These are phyloP conservation scores for Endocalyx cinctus DNA, from an alignment of 2,329 filamentous ascomycete genomes.

Conservation along the genomic window DNA sequence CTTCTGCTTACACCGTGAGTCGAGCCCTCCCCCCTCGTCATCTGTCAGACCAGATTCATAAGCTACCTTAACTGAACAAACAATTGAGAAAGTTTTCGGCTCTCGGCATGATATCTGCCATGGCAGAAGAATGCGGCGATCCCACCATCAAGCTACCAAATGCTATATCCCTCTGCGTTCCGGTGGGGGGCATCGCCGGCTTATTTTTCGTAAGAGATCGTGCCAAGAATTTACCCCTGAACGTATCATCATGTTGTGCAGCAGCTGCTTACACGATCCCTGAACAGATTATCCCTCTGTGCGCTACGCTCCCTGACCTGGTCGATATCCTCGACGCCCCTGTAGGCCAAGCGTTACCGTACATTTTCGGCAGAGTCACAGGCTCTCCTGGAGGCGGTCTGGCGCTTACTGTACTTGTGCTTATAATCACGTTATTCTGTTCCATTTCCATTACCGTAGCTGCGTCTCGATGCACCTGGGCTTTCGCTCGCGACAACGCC, in stretches of 20 bases:
- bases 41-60: neutral
- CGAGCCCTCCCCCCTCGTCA: neutral
- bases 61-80: too few relatives aligned
- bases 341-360: constrained; percentile 50
- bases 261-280: too few relatives aligned
- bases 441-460: constrained; percentile 64
- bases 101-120: constrained; percentile 58
- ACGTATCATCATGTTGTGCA: neutral
- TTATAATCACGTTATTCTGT: constrained; percentile 54
- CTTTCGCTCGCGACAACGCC: constrained; percentile 56
- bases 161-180: constrained; percentile 47
- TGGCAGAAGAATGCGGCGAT: constrained; percentile 56
- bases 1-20: constrained; percentile 46
- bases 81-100: constrained; percentile 42
- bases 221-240: neutral
- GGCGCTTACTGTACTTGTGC: constrained; percentile 46
- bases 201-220: constrained; percentile 41
- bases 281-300: constrained; percentile 44
- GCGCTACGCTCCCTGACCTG: constrained; percentile 36
- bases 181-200: constrained; percentile 48
- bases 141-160: constrained; percentile 48
- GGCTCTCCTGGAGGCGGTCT: constrained; percentile 47
- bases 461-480: constrained; percentile 62
- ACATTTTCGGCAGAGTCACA: constrained; percentile 47
- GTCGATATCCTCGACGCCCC: constrained; percentile 41